Evolutionary conservation across 768 basidiomycete species (phyloP).

Genomic region (Glaciozyma antarctica): DNA sequence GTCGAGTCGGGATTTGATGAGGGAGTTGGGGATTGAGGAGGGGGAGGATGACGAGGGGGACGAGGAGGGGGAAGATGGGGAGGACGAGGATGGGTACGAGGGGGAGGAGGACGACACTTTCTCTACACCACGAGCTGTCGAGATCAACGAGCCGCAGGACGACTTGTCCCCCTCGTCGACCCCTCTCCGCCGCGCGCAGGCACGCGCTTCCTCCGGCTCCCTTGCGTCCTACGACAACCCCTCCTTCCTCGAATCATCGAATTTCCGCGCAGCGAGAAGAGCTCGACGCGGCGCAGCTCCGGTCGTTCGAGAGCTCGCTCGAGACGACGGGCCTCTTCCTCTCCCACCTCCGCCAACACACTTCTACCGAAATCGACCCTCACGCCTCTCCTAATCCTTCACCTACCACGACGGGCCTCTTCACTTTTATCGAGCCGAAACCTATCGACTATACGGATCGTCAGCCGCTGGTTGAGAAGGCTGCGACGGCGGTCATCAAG

Average conservation of each 20-base stretch:
- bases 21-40: constrained; percentile 22
- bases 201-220: neutral
- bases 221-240: neutral
- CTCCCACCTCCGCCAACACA: constrained; percentile 51
- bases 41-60: constrained; percentile 2
- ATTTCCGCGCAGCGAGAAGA: neutral
- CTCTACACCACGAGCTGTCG: neutral
- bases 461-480: constrained; percentile 47
- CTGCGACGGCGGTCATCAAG: constrained; percentile 68
- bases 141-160: neutral
- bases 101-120: neutral
- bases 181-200: neutral
- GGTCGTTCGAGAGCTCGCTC: constrained; percentile 36
- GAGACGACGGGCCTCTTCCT: constrained; percentile 70
- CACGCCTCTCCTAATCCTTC: constrained; percentile 42
- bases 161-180: neutral
- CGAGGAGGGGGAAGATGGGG: neutral
- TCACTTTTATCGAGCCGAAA: constrained; percentile 40
- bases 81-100: constrained; percentile 3
- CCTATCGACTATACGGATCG: constrained; percentile 18
- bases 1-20: constrained; percentile 8
- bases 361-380: constrained; percentile 3
- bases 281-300: neutral
- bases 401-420: constrained; percentile 33
- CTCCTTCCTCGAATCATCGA: neutral